Evolutionary conservation across 1,139 yeast genomes (phyloP).

Genomic region (Debaryomycetaceae sp.): DNA sequence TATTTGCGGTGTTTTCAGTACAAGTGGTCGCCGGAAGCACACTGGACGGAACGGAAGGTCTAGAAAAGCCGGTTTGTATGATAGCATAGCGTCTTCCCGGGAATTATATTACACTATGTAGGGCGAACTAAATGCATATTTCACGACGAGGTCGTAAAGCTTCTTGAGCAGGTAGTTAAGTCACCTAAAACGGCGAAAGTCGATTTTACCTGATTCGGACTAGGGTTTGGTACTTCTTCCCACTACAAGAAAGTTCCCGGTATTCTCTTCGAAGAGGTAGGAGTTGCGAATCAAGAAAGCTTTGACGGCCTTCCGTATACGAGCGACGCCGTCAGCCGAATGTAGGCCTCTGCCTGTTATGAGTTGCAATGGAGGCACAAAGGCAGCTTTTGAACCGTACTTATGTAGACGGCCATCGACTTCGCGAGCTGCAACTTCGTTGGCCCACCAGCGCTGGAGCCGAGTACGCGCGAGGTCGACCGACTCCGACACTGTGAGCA

Average conservation of each 20-base stretch:
- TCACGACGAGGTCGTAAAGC: background rate
- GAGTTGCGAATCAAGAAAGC: conserved; percentile 26
- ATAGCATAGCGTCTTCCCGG: too few relatives aligned
- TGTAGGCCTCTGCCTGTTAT: conserved; percentile 67
- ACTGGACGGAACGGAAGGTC: too few relatives aligned
- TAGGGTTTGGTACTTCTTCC: conserved; percentile 22
- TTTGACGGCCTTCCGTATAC: conserved; percentile 37
- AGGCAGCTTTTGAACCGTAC: conserved; percentile 24
- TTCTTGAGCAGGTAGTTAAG: background rate
- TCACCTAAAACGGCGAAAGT: background rate
- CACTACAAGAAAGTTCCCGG: conserved; percentile 40
- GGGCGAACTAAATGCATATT: background rate
- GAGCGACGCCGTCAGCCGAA: conserved; percentile 49
- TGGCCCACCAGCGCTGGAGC: conserved; percentile 52
- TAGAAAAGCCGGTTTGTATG: too few relatives aligned
- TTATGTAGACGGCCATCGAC: conserved; percentile 31
- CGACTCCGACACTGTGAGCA: conserved; percentile 43
- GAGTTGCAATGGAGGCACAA: conserved; percentile 36
- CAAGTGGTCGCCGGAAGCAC: too few relatives aligned
- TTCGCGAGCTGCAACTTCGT: conserved; percentile 41
- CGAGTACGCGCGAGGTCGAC: conserved; percentile 26
- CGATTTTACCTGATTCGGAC: background rate
- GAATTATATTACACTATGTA: too few relatives aligned
- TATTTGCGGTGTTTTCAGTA: background rate
- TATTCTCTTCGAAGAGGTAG: conserved; percentile 42